Evolutionary conservation across 768 basidiomycete genomes (phyloP), one percentile per base, ranked within the genome.

Genomic region (Agaricus subrufescens): DNA sequence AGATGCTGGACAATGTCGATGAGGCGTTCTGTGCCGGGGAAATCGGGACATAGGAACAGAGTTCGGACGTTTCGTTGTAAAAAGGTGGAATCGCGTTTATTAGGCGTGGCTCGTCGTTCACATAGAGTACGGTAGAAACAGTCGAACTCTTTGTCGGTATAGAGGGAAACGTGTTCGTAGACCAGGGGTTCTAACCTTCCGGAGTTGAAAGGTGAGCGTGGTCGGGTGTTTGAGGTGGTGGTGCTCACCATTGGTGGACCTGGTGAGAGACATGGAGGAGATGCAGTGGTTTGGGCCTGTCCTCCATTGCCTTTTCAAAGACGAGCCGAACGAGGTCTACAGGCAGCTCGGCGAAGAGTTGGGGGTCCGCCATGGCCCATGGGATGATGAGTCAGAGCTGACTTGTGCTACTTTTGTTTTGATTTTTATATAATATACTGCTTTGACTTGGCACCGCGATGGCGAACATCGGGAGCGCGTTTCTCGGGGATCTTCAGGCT

Each of bases 381-480:
- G 34, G 34, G 34, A 34, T 34, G 34, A 34, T 34, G 34, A 34
- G 34, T 34, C 34, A 34, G 34, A 34, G 34, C 34, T 11, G 11
- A 34, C 11, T 34, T 3, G 34, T 34, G 19, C 19, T 19, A 19
- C 19, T 19, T 19, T 19, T 19, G 19, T 19, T 19, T 19, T 19
- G 19, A 19, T 19, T 19, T 19, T 19, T 19, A 19, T 19, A 19
- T 19, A 19, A 19, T 19, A 19, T 19, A 19, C 19, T 19, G 19
- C 19, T 19, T 19, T 19, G 19, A 19, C 19, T 19, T 19, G 19
- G 19, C 19, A 19, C 19, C 34, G 11, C 12, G 31, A 81, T 83
- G 82, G 71, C 82, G 46, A 74, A 67, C 61, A 79, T 91, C 52
- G 89, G 90, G 49, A 89, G 87, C 64, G 89, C 87, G 25, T 92